Percentiles rank a stretch among this genome's conserved stretches.
Conservation (phyloP, 2,329 filamentous ascomycete species). For the Trichothecium sympodiale region DNA sequence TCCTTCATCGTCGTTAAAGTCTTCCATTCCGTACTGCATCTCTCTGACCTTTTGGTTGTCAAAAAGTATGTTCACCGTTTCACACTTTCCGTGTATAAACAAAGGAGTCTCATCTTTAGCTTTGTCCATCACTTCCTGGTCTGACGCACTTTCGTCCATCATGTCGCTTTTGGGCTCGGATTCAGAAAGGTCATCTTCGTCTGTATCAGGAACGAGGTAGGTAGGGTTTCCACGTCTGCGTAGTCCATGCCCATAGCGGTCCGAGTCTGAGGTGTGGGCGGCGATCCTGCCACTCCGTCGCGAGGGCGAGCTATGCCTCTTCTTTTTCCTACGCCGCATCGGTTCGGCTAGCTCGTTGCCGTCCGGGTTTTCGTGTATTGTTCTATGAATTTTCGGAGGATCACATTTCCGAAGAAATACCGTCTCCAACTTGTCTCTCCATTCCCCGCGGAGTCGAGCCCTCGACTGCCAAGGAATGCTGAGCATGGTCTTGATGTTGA, state of each 20-base stretch:
- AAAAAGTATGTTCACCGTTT: constrained; percentile 58
- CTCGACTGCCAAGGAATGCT: constrained; percentile 74
- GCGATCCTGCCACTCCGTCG: constrained; percentile 27
- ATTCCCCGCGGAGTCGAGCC: constrained; percentile 65
- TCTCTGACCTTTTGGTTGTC: constrained; percentile 68
- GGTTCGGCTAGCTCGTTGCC: constrained; percentile 3
- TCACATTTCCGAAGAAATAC: constrained; percentile 47
- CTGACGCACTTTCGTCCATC: constrained; percentile 3
- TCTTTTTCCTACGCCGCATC: constrained; percentile 9
- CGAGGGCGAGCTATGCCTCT: constrained; percentile 14
- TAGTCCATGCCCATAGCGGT: constrained; percentile 5
- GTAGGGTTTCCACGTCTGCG: constrained; percentile 3
- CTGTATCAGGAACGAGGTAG: constrained; percentile 36
- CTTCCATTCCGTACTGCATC: constrained; percentile 56
- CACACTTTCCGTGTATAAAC: constrained; percentile 57
- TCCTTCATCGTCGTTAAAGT: constrained; percentile 53
- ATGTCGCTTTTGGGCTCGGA: constrained; percentile 9
- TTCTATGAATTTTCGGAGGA: constrained; percentile 22
- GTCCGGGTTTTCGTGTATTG: constrained; percentile 4
- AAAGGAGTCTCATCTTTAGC: constrained; percentile 4
- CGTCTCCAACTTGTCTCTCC: constrained; percentile 58
- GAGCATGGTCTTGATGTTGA: constrained; percentile 68
- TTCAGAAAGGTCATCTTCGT: constrained; percentile 23
- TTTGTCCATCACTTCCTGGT: constrained; percentile 3
- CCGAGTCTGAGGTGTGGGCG: constrained; percentile 13